Percentiles rank a stretch among this genome's conserved stretches.
Evolutionary conservation across 148 eudicot genomes (phyloP).

Genomic region (Amaranthus hypochondriacus): DNA sequence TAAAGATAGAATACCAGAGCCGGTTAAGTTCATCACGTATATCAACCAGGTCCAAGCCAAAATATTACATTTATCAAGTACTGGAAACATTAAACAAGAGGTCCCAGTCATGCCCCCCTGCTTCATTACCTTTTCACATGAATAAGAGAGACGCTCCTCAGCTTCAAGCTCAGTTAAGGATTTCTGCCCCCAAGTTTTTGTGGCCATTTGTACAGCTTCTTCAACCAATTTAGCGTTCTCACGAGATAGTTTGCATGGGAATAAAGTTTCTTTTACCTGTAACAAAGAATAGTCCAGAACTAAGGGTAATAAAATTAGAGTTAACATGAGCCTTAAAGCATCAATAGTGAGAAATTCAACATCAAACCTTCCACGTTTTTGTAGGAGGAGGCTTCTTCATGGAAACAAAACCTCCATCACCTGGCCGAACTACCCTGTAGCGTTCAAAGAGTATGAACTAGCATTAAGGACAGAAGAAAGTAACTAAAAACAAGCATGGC

Average conservation of each 20-base stretch:
- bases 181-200: slow-evolving; percentile 76
- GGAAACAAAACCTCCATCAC: slow-evolving; percentile 77
- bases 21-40: too few species aligned
- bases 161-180: slow-evolving; percentile 95
- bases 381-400: slow-evolving; percentile 65
- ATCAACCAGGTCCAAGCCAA: too few species aligned
- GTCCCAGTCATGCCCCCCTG: not conserved
- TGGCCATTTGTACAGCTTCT: slow-evolving; percentile 81
- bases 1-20: too few species aligned
- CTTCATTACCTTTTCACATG: slow-evolving; percentile 82
- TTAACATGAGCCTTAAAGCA: slow-evolving; percentile 10
- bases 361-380: slow-evolving; percentile 90
- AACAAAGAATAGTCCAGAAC: slow-evolving; percentile 13
- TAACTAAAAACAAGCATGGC: too few species aligned
- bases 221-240: slow-evolving; percentile 56
- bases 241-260: slow-evolving; percentile 73
- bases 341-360: slow-evolving; percentile 14
- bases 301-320: slow-evolving; percentile 6
- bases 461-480: too few species aligned
- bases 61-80: not conserved
- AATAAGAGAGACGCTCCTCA: slow-evolving; percentile 87
- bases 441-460: not conserved
- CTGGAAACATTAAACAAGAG: not conserved
- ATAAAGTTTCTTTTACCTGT: slow-evolving; percentile 87
- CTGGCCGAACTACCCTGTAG: slow-evolving; percentile 85